These are phyloP conservation scores for Clarireedia homoeocarpa DNA, from an alignment of 2,329 filamentous ascomycete species.

Conservation along the genomic window DNA sequence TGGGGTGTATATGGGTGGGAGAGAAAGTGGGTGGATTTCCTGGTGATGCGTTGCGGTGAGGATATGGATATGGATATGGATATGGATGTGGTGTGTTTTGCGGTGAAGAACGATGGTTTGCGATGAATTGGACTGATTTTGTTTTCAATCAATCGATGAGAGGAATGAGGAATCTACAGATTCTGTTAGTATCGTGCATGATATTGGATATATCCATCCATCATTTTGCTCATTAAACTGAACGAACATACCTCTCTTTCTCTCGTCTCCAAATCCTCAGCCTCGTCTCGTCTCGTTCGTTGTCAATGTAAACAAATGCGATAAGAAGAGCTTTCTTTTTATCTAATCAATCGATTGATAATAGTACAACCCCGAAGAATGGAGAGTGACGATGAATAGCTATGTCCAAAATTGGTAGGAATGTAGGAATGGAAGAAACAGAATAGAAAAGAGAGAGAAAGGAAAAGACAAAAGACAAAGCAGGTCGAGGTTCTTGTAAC, in stretches of 20 bases:
- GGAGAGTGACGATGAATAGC: not conserved
- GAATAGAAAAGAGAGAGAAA: not conserved
- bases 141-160: no score
- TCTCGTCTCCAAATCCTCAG: no score
- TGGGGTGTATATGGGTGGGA: no score
- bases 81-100: not conserved
- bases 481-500: constrained; percentile 6
- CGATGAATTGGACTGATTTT: no score
- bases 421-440: not conserved
- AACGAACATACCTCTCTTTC: no score
- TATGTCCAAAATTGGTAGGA: not conserved
- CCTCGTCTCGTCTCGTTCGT: not conserved
- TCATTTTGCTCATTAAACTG: no score
- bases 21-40: no score
- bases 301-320: not conserved
- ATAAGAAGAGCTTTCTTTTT: not conserved
- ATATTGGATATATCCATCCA: no score
- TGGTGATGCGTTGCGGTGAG: no score
- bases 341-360: not conserved
- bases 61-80: no score
- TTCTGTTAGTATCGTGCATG: no score
- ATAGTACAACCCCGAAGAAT: not conserved
- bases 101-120: not conserved
- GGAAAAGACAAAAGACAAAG: not conserved
- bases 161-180: no score